Percentiles rank a stretch among this genome's conserved stretches.
These are phyloP conservation scores for Amborella trichopoda DNA, from an alignment of 164 flowering plant species.

Conservation along the genomic window DNA sequence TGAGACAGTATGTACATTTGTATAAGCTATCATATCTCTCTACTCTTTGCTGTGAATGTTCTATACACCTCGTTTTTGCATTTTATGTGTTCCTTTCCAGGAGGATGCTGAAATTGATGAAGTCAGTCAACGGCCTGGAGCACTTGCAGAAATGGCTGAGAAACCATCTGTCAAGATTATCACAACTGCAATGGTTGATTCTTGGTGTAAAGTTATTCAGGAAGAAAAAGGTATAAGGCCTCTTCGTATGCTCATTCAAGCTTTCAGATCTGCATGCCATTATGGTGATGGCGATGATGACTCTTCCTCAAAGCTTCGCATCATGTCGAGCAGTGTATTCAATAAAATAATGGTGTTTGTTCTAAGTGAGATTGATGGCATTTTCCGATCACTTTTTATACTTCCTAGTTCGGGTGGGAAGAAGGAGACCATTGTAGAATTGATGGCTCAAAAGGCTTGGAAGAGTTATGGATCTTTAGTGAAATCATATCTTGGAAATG, in stretches of 20 bases:
- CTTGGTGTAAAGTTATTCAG: conserved; percentile 50
- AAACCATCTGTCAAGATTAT: conserved; percentile 31
- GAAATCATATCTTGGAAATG: conserved; percentile 91
- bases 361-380: conserved; percentile 74
- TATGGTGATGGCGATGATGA: conserved; percentile 77
- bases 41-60: not conserved
- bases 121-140: conserved; percentile 10
- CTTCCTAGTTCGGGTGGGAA: conserved; percentile 72
- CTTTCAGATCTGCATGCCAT: conserved; percentile 77
- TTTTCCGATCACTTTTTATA: conserved; percentile 55
- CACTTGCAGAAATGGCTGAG: conserved; percentile 16
- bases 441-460: conserved; percentile 60
- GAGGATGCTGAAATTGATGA: conserved; percentile 15
- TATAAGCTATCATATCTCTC: not conserved
- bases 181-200: conserved; percentile 74
- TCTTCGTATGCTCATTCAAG: conserved; percentile 58
- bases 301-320: conserved; percentile 29
- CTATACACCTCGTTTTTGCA: not conserved
- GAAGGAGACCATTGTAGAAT: conserved; percentile 46
- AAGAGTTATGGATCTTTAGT: conserved; percentile 54
- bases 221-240: conserved; percentile 45
- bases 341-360: conserved; percentile 78
- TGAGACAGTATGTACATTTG: not conserved
- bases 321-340: conserved; percentile 76
- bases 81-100: conserved; percentile 4